Percentiles rank a stretch among this genome's conserved stretches.
Conservation (phyloP, 768 basidiomycete species). For the Coprinopsis marcescibilis region DNA sequence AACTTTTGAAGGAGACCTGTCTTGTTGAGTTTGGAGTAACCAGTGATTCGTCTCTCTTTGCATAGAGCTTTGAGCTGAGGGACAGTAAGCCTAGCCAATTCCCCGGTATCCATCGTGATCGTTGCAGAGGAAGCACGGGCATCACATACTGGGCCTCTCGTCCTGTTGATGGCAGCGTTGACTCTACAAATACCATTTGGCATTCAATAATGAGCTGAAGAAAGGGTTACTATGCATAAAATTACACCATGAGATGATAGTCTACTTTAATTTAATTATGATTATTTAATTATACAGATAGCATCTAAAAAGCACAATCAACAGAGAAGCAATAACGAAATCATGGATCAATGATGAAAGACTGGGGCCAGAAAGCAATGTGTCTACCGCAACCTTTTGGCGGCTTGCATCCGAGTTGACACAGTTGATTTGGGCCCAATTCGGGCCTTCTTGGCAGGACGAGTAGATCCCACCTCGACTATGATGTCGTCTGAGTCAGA, state of each 20-base stretch:
- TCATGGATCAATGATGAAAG: no score
- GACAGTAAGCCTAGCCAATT: conserved; percentile 47
- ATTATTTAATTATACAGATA: not conserved
- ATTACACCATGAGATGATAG: not conserved
- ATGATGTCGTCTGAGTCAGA: not conserved
- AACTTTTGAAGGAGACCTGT: conserved; percentile 48
- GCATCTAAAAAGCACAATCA: not conserved
- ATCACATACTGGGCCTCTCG: no score
- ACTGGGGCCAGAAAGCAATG: no score
- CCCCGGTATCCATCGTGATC: conserved; percentile 8
- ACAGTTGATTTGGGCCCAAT: no score
- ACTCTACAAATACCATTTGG: no score
- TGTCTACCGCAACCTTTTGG: not conserved
- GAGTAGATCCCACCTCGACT: not conserved
- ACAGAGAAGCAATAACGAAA: not conserved
- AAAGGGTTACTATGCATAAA: conserved; percentile 3
- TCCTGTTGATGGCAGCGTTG: no score
- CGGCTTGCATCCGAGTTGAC: no score
- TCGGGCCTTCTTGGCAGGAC: not conserved
- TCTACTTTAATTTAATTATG: no score
- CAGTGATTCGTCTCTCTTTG: conserved; percentile 53
- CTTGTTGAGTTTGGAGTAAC: conserved; percentile 67
- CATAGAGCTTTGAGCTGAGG: conserved; percentile 62
- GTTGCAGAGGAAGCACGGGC: no score
- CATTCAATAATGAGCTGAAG: not conserved